phyloP scores from a whole-genome alignment of 495 filamentous ascomycete species.

The Podospora comata region DNA sequence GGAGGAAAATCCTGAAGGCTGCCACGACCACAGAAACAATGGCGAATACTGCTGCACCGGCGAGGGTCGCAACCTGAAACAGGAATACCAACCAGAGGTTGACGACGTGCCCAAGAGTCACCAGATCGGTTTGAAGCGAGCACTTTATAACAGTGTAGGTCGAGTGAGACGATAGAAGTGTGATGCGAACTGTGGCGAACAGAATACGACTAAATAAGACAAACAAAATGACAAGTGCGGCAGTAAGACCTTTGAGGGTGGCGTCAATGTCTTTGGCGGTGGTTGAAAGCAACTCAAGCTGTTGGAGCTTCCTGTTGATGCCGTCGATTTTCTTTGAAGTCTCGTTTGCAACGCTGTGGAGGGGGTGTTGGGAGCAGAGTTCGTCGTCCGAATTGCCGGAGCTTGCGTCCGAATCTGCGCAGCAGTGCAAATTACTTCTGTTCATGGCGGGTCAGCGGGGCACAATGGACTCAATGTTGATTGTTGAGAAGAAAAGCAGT shows the following conservation, averaged over 20 bases:
- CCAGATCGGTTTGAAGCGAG: constrained; percentile 1
- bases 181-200: background rate
- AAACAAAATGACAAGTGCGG: background rate
- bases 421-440: background rate
- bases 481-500: background rate
- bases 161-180: background rate
- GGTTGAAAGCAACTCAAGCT: background rate
- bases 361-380: background rate
- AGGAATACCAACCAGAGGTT: constrained; percentile 9
- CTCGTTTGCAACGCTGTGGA: background rate
- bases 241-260: background rate
- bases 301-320: background rate
- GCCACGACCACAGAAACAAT: background rate
- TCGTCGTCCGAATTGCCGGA: background rate
- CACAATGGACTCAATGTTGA: background rate
- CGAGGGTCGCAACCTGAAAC: constrained; percentile 1
- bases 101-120: constrained; percentile 2
- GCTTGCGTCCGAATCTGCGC: constrained; percentile 1
- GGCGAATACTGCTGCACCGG: background rate
- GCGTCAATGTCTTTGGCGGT: background rate
- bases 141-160: background rate
- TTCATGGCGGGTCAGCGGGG: constrained; percentile 10
- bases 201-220: constrained; percentile 1
- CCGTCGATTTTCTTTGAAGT: background rate
- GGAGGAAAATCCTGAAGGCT: background rate